A percentile compares a stretch with the other conserved stretches of the same genome.
Evolutionary conservation across 179 eudicot species (phyloP).

Genomic region (Spinacia oleracea): DNA sequence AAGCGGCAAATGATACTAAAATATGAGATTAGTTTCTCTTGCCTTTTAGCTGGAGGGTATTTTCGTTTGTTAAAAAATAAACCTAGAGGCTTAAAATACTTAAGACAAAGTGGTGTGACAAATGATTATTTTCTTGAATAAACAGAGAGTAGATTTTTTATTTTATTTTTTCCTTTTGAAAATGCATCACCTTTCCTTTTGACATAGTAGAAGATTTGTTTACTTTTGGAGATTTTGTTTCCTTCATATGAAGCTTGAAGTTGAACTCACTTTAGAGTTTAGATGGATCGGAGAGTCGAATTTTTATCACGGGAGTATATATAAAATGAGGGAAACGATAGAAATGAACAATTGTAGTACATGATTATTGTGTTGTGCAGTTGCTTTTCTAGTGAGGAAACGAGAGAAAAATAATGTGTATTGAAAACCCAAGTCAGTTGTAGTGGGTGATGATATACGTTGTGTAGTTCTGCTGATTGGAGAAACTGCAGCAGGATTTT

Average conservation of each 20-base stretch:
- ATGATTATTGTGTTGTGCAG: too few species aligned
- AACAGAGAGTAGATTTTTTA: too few species aligned
- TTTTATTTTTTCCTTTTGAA: too few species aligned
- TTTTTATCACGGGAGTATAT: too few species aligned
- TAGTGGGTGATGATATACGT: not conserved
- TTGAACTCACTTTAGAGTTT: not conserved
- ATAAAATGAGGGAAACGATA: not conserved
- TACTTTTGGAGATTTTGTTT: not conserved
- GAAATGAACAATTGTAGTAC: not conserved
- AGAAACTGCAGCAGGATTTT: not conserved
- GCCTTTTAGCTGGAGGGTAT: too few species aligned
- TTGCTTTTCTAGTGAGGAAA: not conserved
- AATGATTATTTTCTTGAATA: too few species aligned
- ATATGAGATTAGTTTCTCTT: too few species aligned
- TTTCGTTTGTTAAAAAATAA: too few species aligned
- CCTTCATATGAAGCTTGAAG: not conserved
- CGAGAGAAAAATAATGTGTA: not conserved
- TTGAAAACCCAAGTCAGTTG: not conserved
- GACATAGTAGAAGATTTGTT: not conserved
- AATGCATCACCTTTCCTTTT: not conserved
- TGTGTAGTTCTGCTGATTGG: not conserved
- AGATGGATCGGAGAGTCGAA: not conserved
- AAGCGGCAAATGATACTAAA: too few species aligned
- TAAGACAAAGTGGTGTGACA: too few species aligned
- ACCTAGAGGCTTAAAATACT: too few species aligned